These are phyloP conservation scores for Didymella lethalis DNA, from an alignment of 2,329 filamentous ascomycete genomes.

Conservation along the genomic window DNA sequence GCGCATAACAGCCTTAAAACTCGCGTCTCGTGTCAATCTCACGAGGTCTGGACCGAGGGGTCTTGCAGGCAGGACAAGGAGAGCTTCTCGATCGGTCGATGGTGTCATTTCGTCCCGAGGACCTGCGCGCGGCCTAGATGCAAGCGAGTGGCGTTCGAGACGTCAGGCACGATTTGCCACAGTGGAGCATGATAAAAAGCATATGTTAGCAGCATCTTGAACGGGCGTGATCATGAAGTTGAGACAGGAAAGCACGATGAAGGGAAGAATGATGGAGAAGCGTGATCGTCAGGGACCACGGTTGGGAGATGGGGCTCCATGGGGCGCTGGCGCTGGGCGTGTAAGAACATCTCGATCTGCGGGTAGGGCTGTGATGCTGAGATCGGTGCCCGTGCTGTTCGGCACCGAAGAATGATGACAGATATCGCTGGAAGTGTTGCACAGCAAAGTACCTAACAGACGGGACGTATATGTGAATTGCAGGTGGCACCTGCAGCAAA, in stretches of 20 bases:
- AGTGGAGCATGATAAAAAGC: conserved; percentile 6
- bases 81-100: conserved; percentile 20
- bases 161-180: conserved; percentile 18
- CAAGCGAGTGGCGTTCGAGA: conserved; percentile 21
- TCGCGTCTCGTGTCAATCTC: conserved; percentile 15
- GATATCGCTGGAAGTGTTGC: background rate
- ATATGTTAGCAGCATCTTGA: background rate
- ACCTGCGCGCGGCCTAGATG: conserved; percentile 15
- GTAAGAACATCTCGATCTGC: conserved; percentile 8
- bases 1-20: conserved; percentile 5
- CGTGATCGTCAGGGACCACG: conserved; percentile 14
- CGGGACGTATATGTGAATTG: background rate
- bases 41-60: conserved; percentile 13
- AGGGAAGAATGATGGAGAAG: conserved; percentile 6
- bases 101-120: conserved; percentile 20
- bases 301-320: conserved; percentile 11
- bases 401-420: conserved; percentile 5
- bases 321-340: conserved; percentile 17
- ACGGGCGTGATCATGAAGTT: conserved; percentile 5
- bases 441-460: background rate
- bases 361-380: conserved; percentile 13
- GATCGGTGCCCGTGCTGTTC: conserved; percentile 18
- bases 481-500: no score
- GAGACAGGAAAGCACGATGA: conserved; percentile 1
- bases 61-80: conserved; percentile 16